A percentile compares a stretch with the other conserved stretches of the same genome.
phyloP scores from a whole-genome alignment of 2,329 filamentous ascomycete species.

The Fusarium sublunatum region DNA sequence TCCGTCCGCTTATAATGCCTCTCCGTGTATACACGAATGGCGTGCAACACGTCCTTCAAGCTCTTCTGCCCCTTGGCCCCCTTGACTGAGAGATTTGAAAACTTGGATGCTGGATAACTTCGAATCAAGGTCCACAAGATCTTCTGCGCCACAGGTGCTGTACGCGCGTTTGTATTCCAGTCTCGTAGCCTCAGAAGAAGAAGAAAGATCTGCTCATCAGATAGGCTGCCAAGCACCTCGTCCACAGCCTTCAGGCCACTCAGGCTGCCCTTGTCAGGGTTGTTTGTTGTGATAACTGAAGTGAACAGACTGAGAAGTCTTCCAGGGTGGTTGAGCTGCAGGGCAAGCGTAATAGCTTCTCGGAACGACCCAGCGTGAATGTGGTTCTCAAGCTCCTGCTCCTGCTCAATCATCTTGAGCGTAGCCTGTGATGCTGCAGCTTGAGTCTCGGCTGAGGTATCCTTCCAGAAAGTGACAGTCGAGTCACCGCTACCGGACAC shows the following conservation, averaged over 20 bases:
- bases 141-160: constrained; percentile 84
- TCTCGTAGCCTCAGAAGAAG: constrained; percentile 86
- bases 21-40: constrained; percentile 90
- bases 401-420: constrained; percentile 87
- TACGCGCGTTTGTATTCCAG: constrained; percentile 97
- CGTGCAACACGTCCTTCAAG: constrained; percentile 85
- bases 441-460: constrained; percentile 85
- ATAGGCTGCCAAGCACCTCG: constrained; percentile 80
- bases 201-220: constrained; percentile 85
- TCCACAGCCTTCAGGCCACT: constrained; percentile 79
- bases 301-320: constrained; percentile 87
- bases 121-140: constrained; percentile 83
- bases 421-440: constrained; percentile 78
- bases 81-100: constrained; percentile 75
- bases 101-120: constrained; percentile 81
- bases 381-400: constrained; percentile 93
- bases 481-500: constrained; percentile 94
- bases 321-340: constrained; percentile 94
- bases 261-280: constrained; percentile 71
- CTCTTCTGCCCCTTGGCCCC: constrained; percentile 70
- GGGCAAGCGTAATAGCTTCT: constrained; percentile 89
- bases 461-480: constrained; percentile 94
- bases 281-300: constrained; percentile 74
- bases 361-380: constrained; percentile 89
- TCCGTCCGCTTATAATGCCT: constrained; percentile 91